Base-by-base conservation (phyloP, 768 basidiomycete genomes). In the Russula abietina region DNA sequence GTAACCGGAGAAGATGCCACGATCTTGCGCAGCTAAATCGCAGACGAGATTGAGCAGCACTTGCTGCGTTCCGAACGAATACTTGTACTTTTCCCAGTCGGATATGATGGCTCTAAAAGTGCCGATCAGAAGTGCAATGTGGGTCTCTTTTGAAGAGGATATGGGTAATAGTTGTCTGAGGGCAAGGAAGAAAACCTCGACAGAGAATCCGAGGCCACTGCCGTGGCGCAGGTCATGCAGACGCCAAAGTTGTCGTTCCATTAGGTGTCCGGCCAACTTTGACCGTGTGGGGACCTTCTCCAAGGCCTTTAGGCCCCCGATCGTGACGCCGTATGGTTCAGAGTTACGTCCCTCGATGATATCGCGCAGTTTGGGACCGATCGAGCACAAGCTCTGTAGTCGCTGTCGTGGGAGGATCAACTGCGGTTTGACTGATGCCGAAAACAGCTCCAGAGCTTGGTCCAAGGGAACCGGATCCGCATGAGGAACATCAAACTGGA, bases 1-100 rank as follows among this genome's bases (percentile, higher is more conserved):
- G n/a, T 26, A 41, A 16, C 30, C 10, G 24, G 52, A 60, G 46
- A 60, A 33, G 16, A 53, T 22, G 17, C 52, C 53, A n/a, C 19
- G 30, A 5, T 22, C 51, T 33, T n/a, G 19, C 11, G n/a, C n/a
- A 12, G n/a, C 51, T 5, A 52, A 4, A 39, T 69, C 36, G 70
- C 73, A 8, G 55, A 68, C 53, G 68, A 65, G 17, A 73, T 73
- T n/a, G 65, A 74, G 7, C 59, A 65, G 4, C 68, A 68, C 1
- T 60, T 69, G 24, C 24, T 62, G 65, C 24, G 61, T 62, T 30
- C 60, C 65, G 7, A 41, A 12, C 0, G 46, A 57, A 3, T 62
- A 24, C 16, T 61, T 57, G 48, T 24, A 28, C 4, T n/a, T 7
- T 11, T 12, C 10, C 65, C 65, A 65, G 33, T 59, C 46, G 9